Evolutionary conservation across 257 asterid species (phyloP), one percentile per base, ranked within the genome.

Genomic region (Forsythia viridissima): DNA sequence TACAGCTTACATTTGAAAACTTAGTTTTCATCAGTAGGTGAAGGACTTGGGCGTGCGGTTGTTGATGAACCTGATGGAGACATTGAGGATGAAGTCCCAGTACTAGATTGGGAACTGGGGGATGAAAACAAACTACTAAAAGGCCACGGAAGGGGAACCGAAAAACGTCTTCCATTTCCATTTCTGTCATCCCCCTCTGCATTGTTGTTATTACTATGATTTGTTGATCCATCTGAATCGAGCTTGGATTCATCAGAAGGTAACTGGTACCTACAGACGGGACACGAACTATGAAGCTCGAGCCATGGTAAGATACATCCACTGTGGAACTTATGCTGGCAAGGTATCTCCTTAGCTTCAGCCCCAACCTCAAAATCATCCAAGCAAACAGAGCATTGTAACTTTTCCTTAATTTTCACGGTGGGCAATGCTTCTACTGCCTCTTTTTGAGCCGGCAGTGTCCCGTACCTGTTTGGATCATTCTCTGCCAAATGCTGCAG

Each of bases 221-320:
- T 87, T 74, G 84, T 55, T 10, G 83, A 76, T 30, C 79, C 86
- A 63, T 80, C 80, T 7, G 83, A 46, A 42, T 86, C 86, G n/a
- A 81, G 73, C 87, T 92, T 89, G 13, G 90, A 82, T 85, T 93
- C 96, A 61, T 91, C 97, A 36, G 82, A 81, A 59, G 97, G 97
- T 70, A 94, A 84, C 80, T 91, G 97, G 76, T 83, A 78, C 85
- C 98, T 84, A 76, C 98, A 92, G 30, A 91, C 82, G 30, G 98
- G 98, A 77, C 97, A 94, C 10, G 98, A 91, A 75, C 98, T 94
- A 76, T 94, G 98, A 73, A 92, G 95, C 86, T 92, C 91, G 44
- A 94, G 85, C 98, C 98, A 94, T 1, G 98, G 97, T 70, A 94
- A 65, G 76, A 94, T 92, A 81, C 98, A 92, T 6, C 70, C 84